phyloP scores from a whole-genome alignment of 78 protist genomes.

The Salpingoeca rosetta region DNA sequence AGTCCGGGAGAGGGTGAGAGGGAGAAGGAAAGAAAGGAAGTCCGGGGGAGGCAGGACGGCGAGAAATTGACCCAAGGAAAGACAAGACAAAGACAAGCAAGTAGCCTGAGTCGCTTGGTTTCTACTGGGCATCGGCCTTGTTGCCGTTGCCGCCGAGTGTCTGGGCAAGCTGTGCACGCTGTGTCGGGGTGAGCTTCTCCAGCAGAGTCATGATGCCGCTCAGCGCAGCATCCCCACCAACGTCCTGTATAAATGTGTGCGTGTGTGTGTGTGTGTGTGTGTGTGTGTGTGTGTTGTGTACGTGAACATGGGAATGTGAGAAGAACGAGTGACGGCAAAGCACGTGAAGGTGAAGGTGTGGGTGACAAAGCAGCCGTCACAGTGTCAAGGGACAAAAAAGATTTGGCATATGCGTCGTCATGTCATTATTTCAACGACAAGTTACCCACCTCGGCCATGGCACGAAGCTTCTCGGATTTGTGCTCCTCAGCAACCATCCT shows the following conservation, averaged over 20 bases:
- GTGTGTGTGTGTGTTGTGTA: background rate
- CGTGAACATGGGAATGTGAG: background rate
- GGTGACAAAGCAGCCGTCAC: background rate
- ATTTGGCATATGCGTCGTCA: background rate
- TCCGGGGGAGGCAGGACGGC: no score
- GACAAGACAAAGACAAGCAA: no score
- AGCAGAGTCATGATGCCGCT: background rate
- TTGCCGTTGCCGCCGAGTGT: no score
- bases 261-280: background rate
- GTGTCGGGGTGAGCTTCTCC: background rate
- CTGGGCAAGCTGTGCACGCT: background rate
- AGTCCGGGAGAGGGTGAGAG: no score
- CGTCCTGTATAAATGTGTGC: background rate
- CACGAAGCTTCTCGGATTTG: no score
- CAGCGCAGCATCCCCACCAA: background rate
- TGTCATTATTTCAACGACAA: no score
- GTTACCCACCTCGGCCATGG: no score
- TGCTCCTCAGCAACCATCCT: no score
- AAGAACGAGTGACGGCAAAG: background rate
- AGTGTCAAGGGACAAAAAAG: background rate
- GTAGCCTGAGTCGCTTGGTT: no score
- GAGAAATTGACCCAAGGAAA: no score
- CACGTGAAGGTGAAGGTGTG: background rate
- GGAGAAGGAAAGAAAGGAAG: no score
- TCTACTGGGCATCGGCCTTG: no score